Evolutionary conservation across 2,329 filamentous ascomycete genomes (phyloP).

Genomic region (Lachnellula cervina): DNA sequence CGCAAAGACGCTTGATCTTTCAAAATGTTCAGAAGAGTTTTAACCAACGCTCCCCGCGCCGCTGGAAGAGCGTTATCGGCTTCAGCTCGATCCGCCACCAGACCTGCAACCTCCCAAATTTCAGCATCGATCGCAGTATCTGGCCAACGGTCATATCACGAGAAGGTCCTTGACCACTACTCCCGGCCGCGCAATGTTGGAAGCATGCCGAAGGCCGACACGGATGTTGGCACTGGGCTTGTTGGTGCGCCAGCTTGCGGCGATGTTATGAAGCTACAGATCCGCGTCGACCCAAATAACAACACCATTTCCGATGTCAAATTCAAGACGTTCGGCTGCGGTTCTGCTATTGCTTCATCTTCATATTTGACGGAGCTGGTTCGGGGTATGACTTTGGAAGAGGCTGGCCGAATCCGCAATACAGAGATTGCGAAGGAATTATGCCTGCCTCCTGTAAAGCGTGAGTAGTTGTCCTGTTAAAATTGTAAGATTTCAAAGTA

Average conservation of each 20-base stretch:
- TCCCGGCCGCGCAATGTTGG: slow-evolving; percentile 74
- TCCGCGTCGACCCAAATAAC: slow-evolving; percentile 81
- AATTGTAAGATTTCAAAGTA: slow-evolving; percentile 1
- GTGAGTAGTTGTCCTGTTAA: slow-evolving; percentile 48
- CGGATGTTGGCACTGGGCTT: slow-evolving; percentile 83
- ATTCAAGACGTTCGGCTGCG: slow-evolving; percentile 97
- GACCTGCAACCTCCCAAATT: slow-evolving; percentile 19
- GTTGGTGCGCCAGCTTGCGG: slow-evolving; percentile 87
- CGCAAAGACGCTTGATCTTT: not conserved
- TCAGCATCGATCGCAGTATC: slow-evolving; percentile 22
- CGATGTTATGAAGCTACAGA: slow-evolving; percentile 92
- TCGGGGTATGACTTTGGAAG: slow-evolving; percentile 91
- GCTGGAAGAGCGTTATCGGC: slow-evolving; percentile 28
- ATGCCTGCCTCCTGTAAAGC: slow-evolving; percentile 80
- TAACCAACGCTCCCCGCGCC: slow-evolving; percentile 26
- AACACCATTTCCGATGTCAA: slow-evolving; percentile 91
- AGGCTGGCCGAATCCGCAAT: slow-evolving; percentile 89
- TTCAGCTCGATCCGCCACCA: slow-evolving; percentile 20
- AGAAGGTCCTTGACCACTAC: slow-evolving; percentile 71
- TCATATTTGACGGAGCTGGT: slow-evolving; percentile 95
- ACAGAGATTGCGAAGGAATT: slow-evolving; percentile 98
- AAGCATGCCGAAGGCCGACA: slow-evolving; percentile 72
- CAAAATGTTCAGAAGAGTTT: slow-evolving; percentile 30
- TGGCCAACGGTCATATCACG: slow-evolving; percentile 31
- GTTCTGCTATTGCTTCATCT: slow-evolving; percentile 88